phyloP scores from a whole-genome alignment of 1,139 yeast genomes.

The Yamadazyma friedrichii region DNA sequence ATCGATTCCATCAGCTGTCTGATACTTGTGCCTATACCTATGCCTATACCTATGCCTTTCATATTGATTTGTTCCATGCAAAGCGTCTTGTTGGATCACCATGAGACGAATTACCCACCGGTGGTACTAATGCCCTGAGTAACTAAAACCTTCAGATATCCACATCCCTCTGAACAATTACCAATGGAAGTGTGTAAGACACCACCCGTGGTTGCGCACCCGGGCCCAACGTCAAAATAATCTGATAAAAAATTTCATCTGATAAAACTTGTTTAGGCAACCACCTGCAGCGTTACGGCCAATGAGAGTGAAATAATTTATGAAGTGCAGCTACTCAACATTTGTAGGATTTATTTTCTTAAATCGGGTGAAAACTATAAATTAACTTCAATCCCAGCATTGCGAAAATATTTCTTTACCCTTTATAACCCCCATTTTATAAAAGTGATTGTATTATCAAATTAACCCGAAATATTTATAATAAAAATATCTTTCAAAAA shows the following conservation, averaged over 20 bases:
- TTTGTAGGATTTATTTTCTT: neutral
- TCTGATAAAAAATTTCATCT: slow-evolving; percentile 4
- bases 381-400: neutral
- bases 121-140: no score
- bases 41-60: no score
- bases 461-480: no score
- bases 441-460: neutral
- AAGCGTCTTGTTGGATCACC: no score
- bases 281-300: no score
- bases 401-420: neutral
- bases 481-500: slow-evolving; percentile 3
- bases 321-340: no score
- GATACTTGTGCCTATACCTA: no score
- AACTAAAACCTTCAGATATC: no score
- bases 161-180: no score
- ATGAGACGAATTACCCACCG: no score
- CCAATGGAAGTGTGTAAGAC: neutral
- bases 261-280: slow-evolving; percentile 4
- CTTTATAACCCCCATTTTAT: slow-evolving; percentile 9
- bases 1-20: slow-evolving; percentile 5
- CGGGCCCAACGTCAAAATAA: slow-evolving; percentile 1
- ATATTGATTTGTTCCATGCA: no score
- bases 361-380: slow-evolving; percentile 1
- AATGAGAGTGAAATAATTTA: no score
- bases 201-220: slow-evolving; percentile 1